These are phyloP conservation scores for Aspergillus novoparasiticus DNA, from an alignment of 2,329 filamentous ascomycete species.

Conservation along the genomic window DNA sequence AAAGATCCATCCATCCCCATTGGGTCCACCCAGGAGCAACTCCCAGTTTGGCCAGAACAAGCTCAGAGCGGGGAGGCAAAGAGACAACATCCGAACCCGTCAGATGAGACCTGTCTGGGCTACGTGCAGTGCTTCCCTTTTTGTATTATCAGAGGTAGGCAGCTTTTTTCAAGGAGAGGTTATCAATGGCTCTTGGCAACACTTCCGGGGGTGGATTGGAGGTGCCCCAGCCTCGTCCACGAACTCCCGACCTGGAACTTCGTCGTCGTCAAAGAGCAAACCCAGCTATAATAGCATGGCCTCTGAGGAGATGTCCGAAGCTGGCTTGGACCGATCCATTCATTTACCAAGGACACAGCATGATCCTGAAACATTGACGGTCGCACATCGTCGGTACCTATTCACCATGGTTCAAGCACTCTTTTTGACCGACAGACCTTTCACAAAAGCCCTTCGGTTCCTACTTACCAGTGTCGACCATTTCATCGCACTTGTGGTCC, in stretches of 20 bases:
- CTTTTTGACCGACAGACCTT: slow-evolving; percentile 45
- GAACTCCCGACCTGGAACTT: slow-evolving; percentile 43
- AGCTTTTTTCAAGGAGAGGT: slow-evolving; percentile 90
- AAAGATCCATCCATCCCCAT: slow-evolving; percentile 73
- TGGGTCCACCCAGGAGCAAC: slow-evolving; percentile 64
- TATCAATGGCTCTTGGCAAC: slow-evolving; percentile 76
- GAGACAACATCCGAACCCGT: slow-evolving; percentile 64
- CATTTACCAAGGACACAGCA: slow-evolving; percentile 50
- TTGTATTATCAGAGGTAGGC: slow-evolving; percentile 85
- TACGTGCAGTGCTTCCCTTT: slow-evolving; percentile 81
- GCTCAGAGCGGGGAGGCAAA: slow-evolving; percentile 63
- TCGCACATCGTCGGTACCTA: slow-evolving; percentile 78
- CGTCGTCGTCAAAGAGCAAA: slow-evolving; percentile 31
- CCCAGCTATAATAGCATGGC: slow-evolving; percentile 7
- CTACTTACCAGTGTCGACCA: slow-evolving; percentile 67
- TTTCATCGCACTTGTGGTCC: slow-evolving; percentile 74
- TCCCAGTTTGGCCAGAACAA: slow-evolving; percentile 62
- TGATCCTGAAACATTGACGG: slow-evolving; percentile 82
- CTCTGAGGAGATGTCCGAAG: slow-evolving; percentile 14
- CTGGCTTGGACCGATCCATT: slow-evolving; percentile 13
- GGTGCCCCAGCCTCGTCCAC: slow-evolving; percentile 35
- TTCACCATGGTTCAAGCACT: slow-evolving; percentile 58
- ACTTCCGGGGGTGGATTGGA: slow-evolving; percentile 75
- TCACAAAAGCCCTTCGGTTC: slow-evolving; percentile 42
- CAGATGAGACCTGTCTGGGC: slow-evolving; percentile 86